phyloP scores from a whole-genome alignment of 495 filamentous ascomycete genomes.

The Lasiosphaeriaceae sp. region DNA sequence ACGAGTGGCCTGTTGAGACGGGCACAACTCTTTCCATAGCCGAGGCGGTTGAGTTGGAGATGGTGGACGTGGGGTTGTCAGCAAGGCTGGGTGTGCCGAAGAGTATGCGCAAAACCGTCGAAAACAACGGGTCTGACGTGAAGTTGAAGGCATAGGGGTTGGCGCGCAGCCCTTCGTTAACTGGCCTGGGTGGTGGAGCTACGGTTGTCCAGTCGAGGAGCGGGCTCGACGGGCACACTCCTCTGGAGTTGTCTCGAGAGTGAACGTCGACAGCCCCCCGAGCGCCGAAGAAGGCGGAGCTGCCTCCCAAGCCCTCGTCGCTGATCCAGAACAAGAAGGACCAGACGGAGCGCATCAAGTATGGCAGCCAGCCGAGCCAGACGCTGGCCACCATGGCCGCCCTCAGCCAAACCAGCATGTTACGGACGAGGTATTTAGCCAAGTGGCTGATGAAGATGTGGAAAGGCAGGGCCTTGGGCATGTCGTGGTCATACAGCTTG shows the following conservation, averaged over 20 bases:
- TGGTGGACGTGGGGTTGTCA: constrained; percentile 12
- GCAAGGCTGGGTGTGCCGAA: constrained; percentile 26
- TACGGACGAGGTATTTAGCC: constrained; percentile 63
- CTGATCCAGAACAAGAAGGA: constrained; percentile 90
- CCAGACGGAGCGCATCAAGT: constrained; percentile 88
- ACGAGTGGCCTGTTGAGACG: constrained; percentile 19
- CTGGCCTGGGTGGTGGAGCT: constrained; percentile 25
- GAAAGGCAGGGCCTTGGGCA: constrained; percentile 78
- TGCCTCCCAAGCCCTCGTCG: constrained; percentile 77
- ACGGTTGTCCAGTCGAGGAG: constrained; percentile 38
- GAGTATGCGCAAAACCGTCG: constrained; percentile 22
- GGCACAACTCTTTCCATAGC: constrained; percentile 1
- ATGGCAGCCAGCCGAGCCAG: constrained; percentile 86
- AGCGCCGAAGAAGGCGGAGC: constrained; percentile 20
- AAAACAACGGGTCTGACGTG: constrained; percentile 24
- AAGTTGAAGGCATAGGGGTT: constrained; percentile 27
- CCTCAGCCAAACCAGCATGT: constrained; percentile 70
- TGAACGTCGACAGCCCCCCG: background rate
- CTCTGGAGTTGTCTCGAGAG: constrained; percentile 17
- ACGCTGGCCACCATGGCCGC: constrained; percentile 75
- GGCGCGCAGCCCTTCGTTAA: constrained; percentile 25
- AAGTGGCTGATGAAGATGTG: constrained; percentile 75
- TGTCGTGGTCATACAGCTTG: constrained; percentile 89
- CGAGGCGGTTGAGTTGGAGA: constrained; percentile 9
- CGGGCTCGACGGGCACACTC: constrained; percentile 43